phyloP scores from a whole-genome alignment of 345 rosid species.

The Linum lewisii region DNA sequence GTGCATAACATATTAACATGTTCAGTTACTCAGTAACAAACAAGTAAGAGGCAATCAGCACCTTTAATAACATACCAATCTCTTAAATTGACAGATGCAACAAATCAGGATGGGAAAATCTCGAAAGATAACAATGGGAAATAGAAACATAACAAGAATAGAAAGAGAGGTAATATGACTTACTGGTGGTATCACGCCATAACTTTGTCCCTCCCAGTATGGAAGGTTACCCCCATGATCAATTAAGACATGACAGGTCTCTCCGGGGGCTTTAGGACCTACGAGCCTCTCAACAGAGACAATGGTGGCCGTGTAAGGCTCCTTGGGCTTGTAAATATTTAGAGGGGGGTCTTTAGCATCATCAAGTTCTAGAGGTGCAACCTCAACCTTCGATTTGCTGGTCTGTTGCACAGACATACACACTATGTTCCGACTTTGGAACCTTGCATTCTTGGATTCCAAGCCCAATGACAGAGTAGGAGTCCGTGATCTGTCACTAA shows the following conservation, averaged over 20 bases:
- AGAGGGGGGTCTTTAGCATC: constrained; percentile 69
- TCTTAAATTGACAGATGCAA: not conserved
- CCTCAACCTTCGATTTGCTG: constrained; percentile 56
- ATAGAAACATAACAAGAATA: not conserved
- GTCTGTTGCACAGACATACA: constrained; percentile 92
- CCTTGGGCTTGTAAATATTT: constrained; percentile 71
- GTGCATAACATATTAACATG: too few relatives aligned
- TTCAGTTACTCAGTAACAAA: too few relatives aligned
- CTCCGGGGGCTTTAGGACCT: constrained; percentile 89
- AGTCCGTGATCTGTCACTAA: constrained; percentile 45
- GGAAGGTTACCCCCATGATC: constrained; percentile 92
- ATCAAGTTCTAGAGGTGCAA: constrained; percentile 68
- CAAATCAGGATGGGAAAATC: not conserved
- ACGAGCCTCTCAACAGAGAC: constrained; percentile 91
- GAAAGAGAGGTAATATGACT: constrained; percentile 21
- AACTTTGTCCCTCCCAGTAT: constrained; percentile 99
- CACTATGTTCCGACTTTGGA: constrained; percentile 24
- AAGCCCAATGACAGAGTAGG: constrained; percentile 34
- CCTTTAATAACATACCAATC: too few relatives aligned
- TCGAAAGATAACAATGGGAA: not conserved
- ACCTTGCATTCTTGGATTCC: constrained; percentile 28
- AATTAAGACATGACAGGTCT: constrained; percentile 93
- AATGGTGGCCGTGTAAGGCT: constrained; percentile 84
- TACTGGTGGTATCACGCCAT: constrained; percentile 96
- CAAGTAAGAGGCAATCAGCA: too few relatives aligned